phyloP scores from a whole-genome alignment of 768 basidiomycete genomes.

The Kwoniella sp. region DNA sequence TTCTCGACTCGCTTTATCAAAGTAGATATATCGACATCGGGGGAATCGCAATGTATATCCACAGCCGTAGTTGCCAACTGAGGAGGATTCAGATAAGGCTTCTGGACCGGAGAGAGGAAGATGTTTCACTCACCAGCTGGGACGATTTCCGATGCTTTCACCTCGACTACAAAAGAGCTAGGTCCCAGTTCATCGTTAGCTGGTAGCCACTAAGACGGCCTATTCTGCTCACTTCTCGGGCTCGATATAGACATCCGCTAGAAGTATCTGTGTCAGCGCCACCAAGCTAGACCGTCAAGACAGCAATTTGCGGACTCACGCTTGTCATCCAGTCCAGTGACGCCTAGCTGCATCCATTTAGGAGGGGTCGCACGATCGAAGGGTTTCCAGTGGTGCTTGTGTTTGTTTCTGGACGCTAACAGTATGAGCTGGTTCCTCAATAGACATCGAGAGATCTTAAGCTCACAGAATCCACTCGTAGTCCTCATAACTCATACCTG shows the following conservation, averaged over 20 bases:
- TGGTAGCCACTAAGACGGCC: not conserved
- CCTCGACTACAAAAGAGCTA: conserved; percentile 89
- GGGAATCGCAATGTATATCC: conserved; percentile 94
- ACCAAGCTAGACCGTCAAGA: too few species aligned
- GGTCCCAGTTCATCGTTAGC: not conserved
- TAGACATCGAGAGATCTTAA: not conserved
- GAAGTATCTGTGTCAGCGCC: conserved; percentile 38
- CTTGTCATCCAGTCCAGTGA: conserved; percentile 53
- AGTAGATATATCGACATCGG: conserved; percentile 75
- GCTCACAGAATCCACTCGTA: conserved; percentile 72
- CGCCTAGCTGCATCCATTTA: conserved; percentile 60
- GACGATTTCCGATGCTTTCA: conserved; percentile 92
- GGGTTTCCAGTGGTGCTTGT: conserved; percentile 65
- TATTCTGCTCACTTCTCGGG: conserved; percentile 76
- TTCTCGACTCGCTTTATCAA: conserved; percentile 61
- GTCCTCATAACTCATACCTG: conserved; percentile 81
- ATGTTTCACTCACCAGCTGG: conserved; percentile 65
- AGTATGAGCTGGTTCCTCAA: too few species aligned
- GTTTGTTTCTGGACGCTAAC: conserved; percentile 64
- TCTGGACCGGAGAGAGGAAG: not conserved
- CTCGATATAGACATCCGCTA: conserved; percentile 86
- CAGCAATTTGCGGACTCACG: too few species aligned
- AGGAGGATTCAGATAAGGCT: conserved; percentile 1
- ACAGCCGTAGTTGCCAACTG: conserved; percentile 75
- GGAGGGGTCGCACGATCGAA: conserved; percentile 78